Percentiles rank a stretch among this genome's conserved stretches.
phyloP scores from a whole-genome alignment of 1,139 yeast species.

The Geotrichum restrictum region DNA sequence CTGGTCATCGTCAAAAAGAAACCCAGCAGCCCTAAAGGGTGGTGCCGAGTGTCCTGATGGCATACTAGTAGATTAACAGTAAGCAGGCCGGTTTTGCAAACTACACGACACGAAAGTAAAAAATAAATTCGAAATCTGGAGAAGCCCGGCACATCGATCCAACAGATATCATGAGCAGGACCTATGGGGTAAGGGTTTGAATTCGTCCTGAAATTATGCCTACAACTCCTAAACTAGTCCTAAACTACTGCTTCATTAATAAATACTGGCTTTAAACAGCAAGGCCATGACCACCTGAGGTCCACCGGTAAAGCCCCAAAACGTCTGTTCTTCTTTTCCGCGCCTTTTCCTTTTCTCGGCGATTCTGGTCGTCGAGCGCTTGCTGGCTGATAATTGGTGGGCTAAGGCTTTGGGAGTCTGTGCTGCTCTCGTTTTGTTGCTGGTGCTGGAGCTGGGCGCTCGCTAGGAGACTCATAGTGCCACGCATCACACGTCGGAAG shows the following conservation, averaged over 20 bases:
- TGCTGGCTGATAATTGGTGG: constrained; percentile 32
- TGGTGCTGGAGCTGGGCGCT: constrained; percentile 10
- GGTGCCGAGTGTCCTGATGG: not conserved
- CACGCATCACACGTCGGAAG: constrained; percentile 34
- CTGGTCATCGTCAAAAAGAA: too few relatives aligned
- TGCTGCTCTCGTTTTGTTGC: constrained; percentile 17
- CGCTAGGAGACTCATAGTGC: constrained; percentile 26
- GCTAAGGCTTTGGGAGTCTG: constrained; percentile 28
- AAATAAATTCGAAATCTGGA: not conserved
- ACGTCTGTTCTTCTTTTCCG: constrained; percentile 32
- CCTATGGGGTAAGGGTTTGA: not conserved
- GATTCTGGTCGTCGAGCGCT: constrained; percentile 34
- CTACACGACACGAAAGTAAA: not conserved
- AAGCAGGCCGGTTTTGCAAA: not conserved
- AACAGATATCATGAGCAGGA: not conserved
- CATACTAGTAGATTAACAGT: not conserved
- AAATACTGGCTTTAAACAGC: constrained; percentile 27
- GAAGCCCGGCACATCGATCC: not conserved
- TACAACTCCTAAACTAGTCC: too few relatives aligned
- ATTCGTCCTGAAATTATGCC: too few relatives aligned
- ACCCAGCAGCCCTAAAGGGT: not conserved
- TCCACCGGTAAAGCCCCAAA: constrained; percentile 34
- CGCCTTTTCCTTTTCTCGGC: constrained; percentile 23
- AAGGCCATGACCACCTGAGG: constrained; percentile 35
- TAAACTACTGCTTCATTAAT: not conserved